Base-by-base conservation (phyloP, 78 protist species). In the Pigoraptor vietnamica region DNA sequence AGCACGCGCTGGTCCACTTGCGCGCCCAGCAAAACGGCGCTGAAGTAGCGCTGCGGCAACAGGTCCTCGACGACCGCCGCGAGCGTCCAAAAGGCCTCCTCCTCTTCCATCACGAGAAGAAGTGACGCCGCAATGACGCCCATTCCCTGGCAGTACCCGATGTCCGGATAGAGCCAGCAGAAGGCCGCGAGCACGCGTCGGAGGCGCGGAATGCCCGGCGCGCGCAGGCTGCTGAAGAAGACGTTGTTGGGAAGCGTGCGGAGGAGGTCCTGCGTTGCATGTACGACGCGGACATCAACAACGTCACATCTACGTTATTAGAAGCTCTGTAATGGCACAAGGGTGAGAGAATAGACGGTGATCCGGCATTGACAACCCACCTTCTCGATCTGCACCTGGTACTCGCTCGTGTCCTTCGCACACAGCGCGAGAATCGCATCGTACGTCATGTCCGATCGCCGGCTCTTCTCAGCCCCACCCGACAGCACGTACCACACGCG, bases 81-180 rank as follows among this genome's bases (percentile, higher is more conserved):
- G 2, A 86, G 2, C n/a, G 19, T 25, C 89, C 89, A 86, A 23
- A 38, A 86, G 67, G 89, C 25, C 21, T 86, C 89, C n/a, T 86
- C 89, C 32, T 86, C 89, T 25, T 86, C 89, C 89, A 86, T 86
- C 36, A 86, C 24, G 0, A 86, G 55, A 1, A 39, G 23, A 25
- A 39, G 19, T 19, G 36, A 38, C 37, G 37, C 40, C 34, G 34
- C 89, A 39, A 86, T 36, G 37, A 86, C 55, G 40, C 89, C 89
- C 89, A 86, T 36, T 24, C 89, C 89, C 34, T 86, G 89, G 55
- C 89, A 86, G 55, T 86, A 86, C 48, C 89, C 89, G 67, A 39
- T 38, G 10, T 86, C 89, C 2, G 89, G 89, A 25, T 24, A 29
- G 36, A 14, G 25, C 89, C 89, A 86, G 89, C 67, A 36, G 24